A percentile compares a stretch with the other conserved stretches of the same genome.
These are phyloP conservation scores for Chrysanthemum lavandulifolium DNA, from an alignment of 129 eudicot genomes.

Conservation along the genomic window DNA sequence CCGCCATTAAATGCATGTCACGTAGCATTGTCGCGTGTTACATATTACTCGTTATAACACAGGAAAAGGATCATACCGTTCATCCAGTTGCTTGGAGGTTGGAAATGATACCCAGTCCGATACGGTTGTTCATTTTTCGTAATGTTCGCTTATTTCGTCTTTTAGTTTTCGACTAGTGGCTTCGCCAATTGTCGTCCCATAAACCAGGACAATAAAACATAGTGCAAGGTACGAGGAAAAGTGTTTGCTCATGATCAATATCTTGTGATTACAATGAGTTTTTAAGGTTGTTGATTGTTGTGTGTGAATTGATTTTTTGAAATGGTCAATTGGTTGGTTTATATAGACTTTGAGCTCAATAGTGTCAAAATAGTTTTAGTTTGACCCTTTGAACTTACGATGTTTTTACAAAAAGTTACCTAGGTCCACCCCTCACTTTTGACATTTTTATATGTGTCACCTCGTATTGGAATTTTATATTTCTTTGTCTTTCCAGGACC, in stretches of 20 bases:
- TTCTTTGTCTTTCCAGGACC: conserved; percentile 10
- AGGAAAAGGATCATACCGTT: conserved; percentile 33
- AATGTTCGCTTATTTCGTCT: conserved; percentile 4
- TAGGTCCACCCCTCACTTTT: conserved; percentile 20
- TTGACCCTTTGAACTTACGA: conserved; percentile 12
- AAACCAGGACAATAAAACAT: conserved; percentile 12
- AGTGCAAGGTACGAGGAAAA: conserved; percentile 21
- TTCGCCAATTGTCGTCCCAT: neutral
- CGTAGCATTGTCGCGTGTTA: too few relatives aligned
- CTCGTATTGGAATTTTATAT: conserved; percentile 19
- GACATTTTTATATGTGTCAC: neutral
- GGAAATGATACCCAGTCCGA: conserved; percentile 66
- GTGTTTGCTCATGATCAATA: conserved; percentile 3
- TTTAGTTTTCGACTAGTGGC: conserved; percentile 21
- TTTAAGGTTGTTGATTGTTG: conserved; percentile 18
- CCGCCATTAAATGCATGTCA: too few relatives aligned
- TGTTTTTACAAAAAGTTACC: neutral
- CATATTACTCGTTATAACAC: too few relatives aligned
- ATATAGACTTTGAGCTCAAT: conserved; percentile 30
- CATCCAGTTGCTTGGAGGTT: conserved; percentile 85
- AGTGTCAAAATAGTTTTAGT: conserved; percentile 14
- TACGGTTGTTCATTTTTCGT: conserved; percentile 42
- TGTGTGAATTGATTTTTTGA: conserved; percentile 13
- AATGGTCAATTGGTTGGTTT: conserved; percentile 27
- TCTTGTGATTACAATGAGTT: neutral